Conservation (phyloP, 129 eudicot species). For the Mikania micrantha region DNA sequence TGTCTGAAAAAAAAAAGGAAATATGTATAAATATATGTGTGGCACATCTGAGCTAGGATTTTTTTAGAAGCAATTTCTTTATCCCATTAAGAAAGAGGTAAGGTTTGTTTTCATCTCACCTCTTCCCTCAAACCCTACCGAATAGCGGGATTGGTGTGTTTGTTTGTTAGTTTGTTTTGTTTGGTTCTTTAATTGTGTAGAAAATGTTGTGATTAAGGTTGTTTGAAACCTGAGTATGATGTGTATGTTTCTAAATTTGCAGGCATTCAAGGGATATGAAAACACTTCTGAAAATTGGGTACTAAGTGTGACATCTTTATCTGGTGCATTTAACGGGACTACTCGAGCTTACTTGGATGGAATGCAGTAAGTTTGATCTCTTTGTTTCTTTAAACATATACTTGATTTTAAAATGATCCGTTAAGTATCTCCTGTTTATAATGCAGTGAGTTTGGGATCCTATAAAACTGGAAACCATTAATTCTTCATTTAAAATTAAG, state of each 20-base stretch:
- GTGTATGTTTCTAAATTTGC: constrained; percentile 12
- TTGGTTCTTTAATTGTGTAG: not conserved
- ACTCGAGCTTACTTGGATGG: constrained; percentile 87
- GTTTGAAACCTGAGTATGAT: not conserved
- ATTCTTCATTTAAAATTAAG: too few species aligned
- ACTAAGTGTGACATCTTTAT: constrained; percentile 74
- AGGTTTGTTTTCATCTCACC: too few species aligned
- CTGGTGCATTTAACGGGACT: constrained; percentile 93
- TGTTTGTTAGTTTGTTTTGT: too few species aligned
- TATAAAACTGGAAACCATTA: too few species aligned
- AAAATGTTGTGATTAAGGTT: not conserved
- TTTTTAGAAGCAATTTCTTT: too few species aligned
- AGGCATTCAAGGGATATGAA: constrained; percentile 84
- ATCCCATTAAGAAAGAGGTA: too few species aligned
- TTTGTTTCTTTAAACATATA: not conserved
- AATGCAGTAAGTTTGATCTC: constrained; percentile 64
- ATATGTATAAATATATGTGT: too few species aligned
- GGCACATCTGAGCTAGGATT: too few species aligned
- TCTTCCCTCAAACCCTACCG: too few species aligned
- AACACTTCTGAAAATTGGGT: constrained; percentile 80
- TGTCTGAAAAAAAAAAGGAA: too few species aligned
- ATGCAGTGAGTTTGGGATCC: constrained; percentile 56
- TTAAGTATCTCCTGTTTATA: not conserved
- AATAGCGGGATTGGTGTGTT: too few species aligned
- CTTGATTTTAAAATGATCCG: not conserved